phyloP scores from a whole-genome alignment of 2,329 filamentous ascomycete genomes.

The Alternaria alternata region DNA sequence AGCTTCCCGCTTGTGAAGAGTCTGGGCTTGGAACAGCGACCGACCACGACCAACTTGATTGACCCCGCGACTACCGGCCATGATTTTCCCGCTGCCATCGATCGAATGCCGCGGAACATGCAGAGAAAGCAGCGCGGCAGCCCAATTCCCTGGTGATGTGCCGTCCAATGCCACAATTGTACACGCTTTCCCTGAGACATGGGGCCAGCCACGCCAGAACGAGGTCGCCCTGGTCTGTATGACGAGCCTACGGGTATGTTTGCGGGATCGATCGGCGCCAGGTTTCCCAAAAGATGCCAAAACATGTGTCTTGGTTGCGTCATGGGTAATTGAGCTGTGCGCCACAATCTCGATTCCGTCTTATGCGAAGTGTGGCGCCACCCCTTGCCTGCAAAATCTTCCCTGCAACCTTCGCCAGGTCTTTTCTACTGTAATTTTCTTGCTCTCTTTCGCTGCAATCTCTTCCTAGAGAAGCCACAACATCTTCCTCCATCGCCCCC shows the following conservation, averaged over 20 bases:
- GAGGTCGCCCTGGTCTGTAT: slow-evolving; percentile 10
- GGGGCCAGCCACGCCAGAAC: slow-evolving; percentile 6
- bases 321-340: slow-evolving; percentile 15
- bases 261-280: slow-evolving; percentile 17
- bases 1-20: slow-evolving; percentile 15
- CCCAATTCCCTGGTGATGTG: slow-evolving; percentile 2
- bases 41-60: slow-evolving; percentile 8
- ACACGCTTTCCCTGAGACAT: neutral
- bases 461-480: neutral
- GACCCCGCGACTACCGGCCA: slow-evolving; percentile 13
- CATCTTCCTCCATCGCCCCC: neutral
- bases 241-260: slow-evolving; percentile 14
- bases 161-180: slow-evolving; percentile 7
- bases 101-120: slow-evolving; percentile 7
- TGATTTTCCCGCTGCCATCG: neutral
- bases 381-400: neutral
- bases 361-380: slow-evolving; percentile 12
- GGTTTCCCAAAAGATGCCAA: slow-evolving; percentile 14
- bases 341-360: slow-evolving; percentile 19
- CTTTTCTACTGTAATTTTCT: neutral
- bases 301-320: slow-evolving; percentile 22
- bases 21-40: slow-evolving; percentile 13
- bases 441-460: neutral
- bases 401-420: neutral
- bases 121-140: neutral